Evolutionary conservation across 495 filamentous ascomycete species (phyloP), one percentile per base, ranked within the genome.

Genomic region (Penicillium maclennaniae): DNA sequence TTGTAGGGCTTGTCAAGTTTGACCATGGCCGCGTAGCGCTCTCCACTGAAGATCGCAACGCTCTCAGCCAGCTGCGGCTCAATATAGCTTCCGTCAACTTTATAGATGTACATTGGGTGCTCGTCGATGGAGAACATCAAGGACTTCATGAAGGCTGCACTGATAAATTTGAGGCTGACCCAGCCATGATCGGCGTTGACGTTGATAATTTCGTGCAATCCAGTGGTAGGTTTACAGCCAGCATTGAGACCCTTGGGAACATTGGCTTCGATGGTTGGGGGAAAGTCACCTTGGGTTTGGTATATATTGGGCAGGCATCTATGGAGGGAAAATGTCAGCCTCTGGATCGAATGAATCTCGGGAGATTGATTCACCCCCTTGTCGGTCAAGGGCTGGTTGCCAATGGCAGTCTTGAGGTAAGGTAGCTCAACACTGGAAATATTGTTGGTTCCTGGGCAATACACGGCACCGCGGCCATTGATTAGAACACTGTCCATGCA

Each of bases 401-500:
- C 63, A 37, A 70, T 64, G 6, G 64, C 45, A 26, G 50, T 54
- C 14, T 60, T 58, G 14, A 72, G 50, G n/a, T 76, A 60, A 3
- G 61, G 28, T 60, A 54, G 44, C 49, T 68, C 41, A 56, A 68
- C 31, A 75, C 40, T 59, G 6, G 59, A 69, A 16, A 73, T 65
- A 2, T 72, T 65, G 10, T 68, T 55, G 0, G 59, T 48, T 4
- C 70, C 59, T 28, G 67, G 71, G 54, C 79, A 82, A 43, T 77
- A 66, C 15, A 79, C 72, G 16, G 62, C 61, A n/a, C 79, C 80
- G 47, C 73, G 71, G 14, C 79, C 79, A 52, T 83, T 81, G 53
- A 83, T 60, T 0, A 83, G 69, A 14, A 82, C 58, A 46, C 69
- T 74, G 45, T 81, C 77, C 36, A 71, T 69, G 56, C 77, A 75